Conservation (phyloP, 2,329 filamentous ascomycete species). For the Sclerotinia minor region DNA sequence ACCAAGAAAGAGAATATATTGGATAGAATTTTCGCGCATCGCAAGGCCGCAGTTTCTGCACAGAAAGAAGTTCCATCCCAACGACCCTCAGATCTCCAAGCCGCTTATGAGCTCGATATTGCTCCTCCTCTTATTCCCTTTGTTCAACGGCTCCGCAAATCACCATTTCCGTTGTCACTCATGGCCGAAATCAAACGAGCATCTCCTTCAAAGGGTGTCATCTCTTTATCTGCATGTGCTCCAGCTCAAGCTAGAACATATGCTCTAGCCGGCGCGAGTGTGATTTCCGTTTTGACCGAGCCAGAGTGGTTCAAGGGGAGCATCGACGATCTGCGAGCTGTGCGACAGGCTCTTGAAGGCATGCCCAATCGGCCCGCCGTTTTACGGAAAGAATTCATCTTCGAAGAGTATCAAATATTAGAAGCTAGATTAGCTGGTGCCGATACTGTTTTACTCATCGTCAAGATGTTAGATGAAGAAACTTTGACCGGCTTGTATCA, state of each 20-base stretch:
- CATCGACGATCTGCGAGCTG: conserved; percentile 86
- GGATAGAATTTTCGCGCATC: conserved; percentile 84
- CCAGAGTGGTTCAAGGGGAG: conserved; percentile 99
- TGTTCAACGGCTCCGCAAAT: conserved; percentile 73
- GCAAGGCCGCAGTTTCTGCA: conserved; percentile 70
- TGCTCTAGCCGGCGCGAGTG: conserved; percentile 89
- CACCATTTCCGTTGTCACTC: conserved; percentile 83
- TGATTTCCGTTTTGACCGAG: conserved; percentile 97
- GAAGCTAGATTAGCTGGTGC: conserved; percentile 91
- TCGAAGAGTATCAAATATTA: conserved; percentile 96
- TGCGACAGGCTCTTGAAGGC: conserved; percentile 82
- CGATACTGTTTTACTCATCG: conserved; percentile 91
- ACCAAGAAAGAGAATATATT: conserved; percentile 79
- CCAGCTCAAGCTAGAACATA: conserved; percentile 89
- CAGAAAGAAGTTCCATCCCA: conserved; percentile 88
- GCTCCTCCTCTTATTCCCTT: conserved; percentile 84
- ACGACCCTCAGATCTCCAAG: conserved; percentile 78
- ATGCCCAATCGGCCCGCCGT: conserved; percentile 93
- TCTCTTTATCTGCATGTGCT: conserved; percentile 82
- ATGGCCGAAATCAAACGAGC: conserved; percentile 98
- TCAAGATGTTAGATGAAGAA: conserved; percentile 89
- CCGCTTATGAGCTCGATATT: conserved; percentile 79
- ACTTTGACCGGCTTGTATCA: conserved; percentile 76
- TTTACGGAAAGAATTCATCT: conserved; percentile 94
- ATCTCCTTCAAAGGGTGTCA: conserved; percentile 94